Base-by-base conservation (phyloP, 192 early-diverging fungal genomes). In the Cetraspora pellucida region DNA sequence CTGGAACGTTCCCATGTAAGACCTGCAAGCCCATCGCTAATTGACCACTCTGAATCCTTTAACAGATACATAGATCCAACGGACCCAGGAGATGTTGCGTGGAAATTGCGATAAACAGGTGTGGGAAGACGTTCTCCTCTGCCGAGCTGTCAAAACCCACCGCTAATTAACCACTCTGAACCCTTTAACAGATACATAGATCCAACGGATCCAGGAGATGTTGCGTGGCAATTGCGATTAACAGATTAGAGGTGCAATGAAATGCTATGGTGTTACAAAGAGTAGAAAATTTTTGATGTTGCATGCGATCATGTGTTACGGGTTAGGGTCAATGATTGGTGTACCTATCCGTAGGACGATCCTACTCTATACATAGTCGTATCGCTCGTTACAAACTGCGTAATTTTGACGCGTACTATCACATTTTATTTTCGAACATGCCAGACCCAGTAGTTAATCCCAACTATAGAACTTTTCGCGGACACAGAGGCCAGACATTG, bases 1-100 rank as follows among this genome's bases (percentile, higher is more conserved):
- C 43, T 67, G 43, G 31, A 67, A 67, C 37, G 2, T 46, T 44
- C 65, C 6, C 65, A 14, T 67, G 65, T 46, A 67, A 67, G 31
- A 67, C 65, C 65, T 65, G 63, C 63, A 65, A 65, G 21, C 66
- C 66, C 30, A 68, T n/a, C 46, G 66, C 46, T 11, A n/a, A n/a
- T n/a, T n/a, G n/a, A n/a, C n/a, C n/a, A n/a, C n/a, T n/a, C n/a
- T n/a, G n/a, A n/a, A n/a, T 28, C 19, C 27, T 44, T 21, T 49
- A 45, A 68, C 44, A 19, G 37, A 30, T 47, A 21, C 28, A n/a
- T 10, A 23, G 2, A 19, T 17, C 5, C 37, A 45, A 27, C 45
- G 19, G 10, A 13, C 7, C 10, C 46, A 45, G 46, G 66, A 49
- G 11, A 68, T 49, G 66, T 68, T 68, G 44, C 66, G 66, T 68